phyloP scores from a whole-genome alignment of 768 basidiomycete genomes.

The Chlorophyllum brunneum region DNA sequence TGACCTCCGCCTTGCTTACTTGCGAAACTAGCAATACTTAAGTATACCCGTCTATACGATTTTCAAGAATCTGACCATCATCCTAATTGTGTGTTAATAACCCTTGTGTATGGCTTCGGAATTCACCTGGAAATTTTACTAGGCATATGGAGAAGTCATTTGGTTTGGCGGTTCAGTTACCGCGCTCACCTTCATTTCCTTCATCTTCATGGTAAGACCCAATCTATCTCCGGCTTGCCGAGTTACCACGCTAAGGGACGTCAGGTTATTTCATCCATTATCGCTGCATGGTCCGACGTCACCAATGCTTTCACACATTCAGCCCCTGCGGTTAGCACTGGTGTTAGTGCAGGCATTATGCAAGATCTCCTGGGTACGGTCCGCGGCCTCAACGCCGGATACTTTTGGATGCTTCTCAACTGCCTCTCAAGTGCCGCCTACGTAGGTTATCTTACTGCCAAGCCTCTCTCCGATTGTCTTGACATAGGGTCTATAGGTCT shows the following conservation, averaged over 20 bases:
- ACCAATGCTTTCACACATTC: slow-evolving; percentile 38
- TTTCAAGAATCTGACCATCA: slow-evolving; percentile 99
- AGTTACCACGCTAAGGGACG: background rate
- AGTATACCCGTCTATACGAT: slow-evolving; percentile 98
- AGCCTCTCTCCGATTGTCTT: background rate
- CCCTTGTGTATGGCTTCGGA: slow-evolving; percentile 1
- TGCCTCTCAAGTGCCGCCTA: slow-evolving; percentile 89
- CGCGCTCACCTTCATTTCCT: slow-evolving; percentile 81
- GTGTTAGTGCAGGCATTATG: slow-evolving; percentile 31
- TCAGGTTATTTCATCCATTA: slow-evolving; percentile 86
- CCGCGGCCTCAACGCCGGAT: slow-evolving; percentile 66
- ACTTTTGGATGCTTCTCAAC: slow-evolving; percentile 95
- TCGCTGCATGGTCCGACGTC: slow-evolving; percentile 97
- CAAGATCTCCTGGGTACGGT: slow-evolving; percentile 44
- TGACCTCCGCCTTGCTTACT: background rate
- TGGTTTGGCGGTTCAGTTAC: slow-evolving; percentile 95
- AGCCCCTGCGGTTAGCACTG: slow-evolving; percentile 29
- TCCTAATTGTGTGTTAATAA: slow-evolving; percentile 73
- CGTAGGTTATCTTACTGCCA: slow-evolving; percentile 41
- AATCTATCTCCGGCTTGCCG: background rate
- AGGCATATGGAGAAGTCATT: slow-evolving; percentile 97
- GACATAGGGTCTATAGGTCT: slow-evolving; percentile 52
- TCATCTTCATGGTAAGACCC: slow-evolving; percentile 79
- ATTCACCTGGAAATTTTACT: slow-evolving; percentile 3
- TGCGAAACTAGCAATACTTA: slow-evolving; percentile 78